These are phyloP conservation scores for Russula abietina DNA, from an alignment of 768 basidiomycete genomes.

Conservation along the genomic window DNA sequence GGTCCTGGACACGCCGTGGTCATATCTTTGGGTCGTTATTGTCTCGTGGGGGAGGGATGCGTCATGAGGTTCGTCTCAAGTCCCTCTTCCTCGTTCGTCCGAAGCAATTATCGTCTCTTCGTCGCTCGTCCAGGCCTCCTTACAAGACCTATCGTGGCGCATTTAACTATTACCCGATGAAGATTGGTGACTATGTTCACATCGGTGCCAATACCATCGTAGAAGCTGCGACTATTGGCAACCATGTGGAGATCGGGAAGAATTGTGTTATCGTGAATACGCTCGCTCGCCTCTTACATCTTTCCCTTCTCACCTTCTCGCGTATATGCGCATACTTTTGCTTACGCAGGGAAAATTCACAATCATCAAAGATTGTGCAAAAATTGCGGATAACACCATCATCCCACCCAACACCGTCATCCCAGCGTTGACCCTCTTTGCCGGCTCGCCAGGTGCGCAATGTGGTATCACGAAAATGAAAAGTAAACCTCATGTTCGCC, in stretches of 20 bases:
- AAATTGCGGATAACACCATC: slow-evolving; percentile 83
- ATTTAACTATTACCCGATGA: slow-evolving; percentile 98
- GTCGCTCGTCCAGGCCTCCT: slow-evolving; percentile 52
- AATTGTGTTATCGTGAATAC: slow-evolving; percentile 83
- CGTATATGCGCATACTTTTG: neutral
- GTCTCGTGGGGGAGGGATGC: slow-evolving; percentile 81
- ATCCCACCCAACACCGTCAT: slow-evolving; percentile 90
- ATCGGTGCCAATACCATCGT: slow-evolving; percentile 85
- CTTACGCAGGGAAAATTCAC: slow-evolving; percentile 80
- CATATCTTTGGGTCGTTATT: slow-evolving; percentile 90
- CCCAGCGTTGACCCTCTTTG: slow-evolving; percentile 78
- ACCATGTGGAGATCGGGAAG: slow-evolving; percentile 90
- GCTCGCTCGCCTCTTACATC: neutral
- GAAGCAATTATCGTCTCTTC: neutral
- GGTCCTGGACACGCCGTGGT: slow-evolving; percentile 91
- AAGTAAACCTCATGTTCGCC: neutral
- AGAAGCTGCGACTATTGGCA: slow-evolving; percentile 93
- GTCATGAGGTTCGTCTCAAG: slow-evolving; percentile 62
- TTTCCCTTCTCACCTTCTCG: neutral
- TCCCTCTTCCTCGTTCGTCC: neutral
- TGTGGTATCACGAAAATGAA: neutral
- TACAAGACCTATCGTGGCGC: slow-evolving; percentile 87
- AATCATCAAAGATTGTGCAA: slow-evolving; percentile 93
- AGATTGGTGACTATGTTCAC: slow-evolving; percentile 91
- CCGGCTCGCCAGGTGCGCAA: slow-evolving; percentile 78